These are phyloP conservation scores for Dendrobium nobile DNA, from an alignment of 106 monocot species.

Conservation along the genomic window DNA sequence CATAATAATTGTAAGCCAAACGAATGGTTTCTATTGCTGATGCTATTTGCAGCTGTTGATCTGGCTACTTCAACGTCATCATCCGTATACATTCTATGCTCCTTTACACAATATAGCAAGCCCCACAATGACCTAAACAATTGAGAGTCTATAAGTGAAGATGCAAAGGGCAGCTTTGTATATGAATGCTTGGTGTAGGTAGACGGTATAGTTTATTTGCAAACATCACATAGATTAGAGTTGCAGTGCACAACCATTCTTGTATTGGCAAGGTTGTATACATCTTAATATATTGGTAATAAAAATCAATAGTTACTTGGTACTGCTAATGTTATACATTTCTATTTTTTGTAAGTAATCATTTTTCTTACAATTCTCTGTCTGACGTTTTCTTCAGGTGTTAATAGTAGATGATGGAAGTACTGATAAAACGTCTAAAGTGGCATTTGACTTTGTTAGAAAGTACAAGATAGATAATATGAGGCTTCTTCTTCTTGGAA, in stretches of 20 bases:
- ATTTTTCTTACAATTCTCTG: neutral
- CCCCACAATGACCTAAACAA: neutral
- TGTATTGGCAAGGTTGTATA: neutral
- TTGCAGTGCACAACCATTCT: neutral
- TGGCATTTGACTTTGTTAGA: conserved; percentile 84
- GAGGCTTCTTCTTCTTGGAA: conserved; percentile 76
- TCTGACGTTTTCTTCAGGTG: conserved; percentile 34
- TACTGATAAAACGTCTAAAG: conserved; percentile 75
- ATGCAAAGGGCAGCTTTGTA: neutral
- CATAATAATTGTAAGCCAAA: neutral
- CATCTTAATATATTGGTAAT: neutral
- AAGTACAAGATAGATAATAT: conserved; percentile 87
- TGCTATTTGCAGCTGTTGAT: neutral
- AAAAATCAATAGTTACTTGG: neutral
- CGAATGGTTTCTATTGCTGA: neutral
- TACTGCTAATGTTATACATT: neutral
- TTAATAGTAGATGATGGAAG: conserved; percentile 98
- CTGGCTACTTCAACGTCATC: neutral
- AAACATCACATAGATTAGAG: neutral
- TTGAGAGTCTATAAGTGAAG: neutral
- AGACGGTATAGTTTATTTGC: neutral
- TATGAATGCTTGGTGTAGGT: neutral
- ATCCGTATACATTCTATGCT: neutral
- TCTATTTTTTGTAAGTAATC: neutral
- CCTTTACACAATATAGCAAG: neutral